Evolutionary conservation across 129 eudicot genomes (phyloP), one percentile per base, ranked within the genome.

Genomic region (Dittrichia graveolens): DNA sequence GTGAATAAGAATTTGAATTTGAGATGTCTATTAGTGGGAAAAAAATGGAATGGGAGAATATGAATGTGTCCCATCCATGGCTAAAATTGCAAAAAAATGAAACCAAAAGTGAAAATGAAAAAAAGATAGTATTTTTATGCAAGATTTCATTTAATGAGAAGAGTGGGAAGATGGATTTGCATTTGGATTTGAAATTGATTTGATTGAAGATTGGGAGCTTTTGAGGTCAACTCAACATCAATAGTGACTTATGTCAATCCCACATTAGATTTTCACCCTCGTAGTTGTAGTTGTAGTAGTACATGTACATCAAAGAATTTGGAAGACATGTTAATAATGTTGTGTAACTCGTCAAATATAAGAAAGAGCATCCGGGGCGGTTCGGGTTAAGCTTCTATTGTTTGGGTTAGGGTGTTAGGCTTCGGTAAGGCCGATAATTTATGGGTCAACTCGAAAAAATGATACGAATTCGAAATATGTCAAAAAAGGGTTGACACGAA

Each of bases 171-270:
- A 72, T 78, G 39, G 44, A 71, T 71, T 16, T 24, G 54, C 50
- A 73, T 61, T 16, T 24, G 54, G 61, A 73, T 61, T 61, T 61
- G 71, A 74, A 60, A 15, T 62, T 73, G 82, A 70, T 75, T 75
- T 81, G 81, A 75, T 75, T 70, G 55, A 75, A 69, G 78, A 76
- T 81, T 71, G 84, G 73, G 61, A 69, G 76, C 78, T 65, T 56
- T 59, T 34, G 63, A 74, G 54, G 79, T 74, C 80, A 74, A 70
- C 44, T 78, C 77, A 69, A 50, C 49, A 61, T 61, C 76, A 78
- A 70, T 78, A 78, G 82, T 78, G 81, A 78, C 55, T 62, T 44
- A 69, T 69, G 70, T 77, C 64, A 61, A 24, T 16, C 78, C 55
- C 78, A 62, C 78, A 7, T 37, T 40, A 56, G 15, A 75, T 67